Percentiles rank a stretch among this genome's conserved stretches.
phyloP scores from a whole-genome alignment of 306 rosid genomes.

The Nissolia schottii region DNA sequence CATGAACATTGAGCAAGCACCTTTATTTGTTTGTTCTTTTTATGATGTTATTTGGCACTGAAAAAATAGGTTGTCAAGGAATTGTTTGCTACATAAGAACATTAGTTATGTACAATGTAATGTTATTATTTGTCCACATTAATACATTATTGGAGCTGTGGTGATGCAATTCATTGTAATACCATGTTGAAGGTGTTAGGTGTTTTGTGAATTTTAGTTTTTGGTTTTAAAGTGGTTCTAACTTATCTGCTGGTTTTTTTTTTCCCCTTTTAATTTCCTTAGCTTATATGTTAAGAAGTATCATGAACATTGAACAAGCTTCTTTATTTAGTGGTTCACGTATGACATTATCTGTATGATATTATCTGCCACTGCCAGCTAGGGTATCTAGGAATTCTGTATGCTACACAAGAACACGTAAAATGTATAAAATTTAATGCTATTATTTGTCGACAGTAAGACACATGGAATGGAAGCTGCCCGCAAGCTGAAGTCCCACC shows the following conservation, averaged over 20 bases:
- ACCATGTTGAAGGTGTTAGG: background rate
- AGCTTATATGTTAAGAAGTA: background rate
- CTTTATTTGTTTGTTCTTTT: background rate
- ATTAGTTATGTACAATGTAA: background rate
- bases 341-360: background rate
- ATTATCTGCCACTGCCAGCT: background rate
- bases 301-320: background rate
- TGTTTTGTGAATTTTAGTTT: background rate
- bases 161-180: background rate
- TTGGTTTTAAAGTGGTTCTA: background rate
- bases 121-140: slow-evolving; percentile 17
- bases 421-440: background rate
- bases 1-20: background rate
- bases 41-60: background rate
- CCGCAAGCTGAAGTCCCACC: slow-evolving; percentile 77
- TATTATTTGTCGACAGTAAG: slow-evolving; percentile 38
- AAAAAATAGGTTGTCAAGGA: background rate
- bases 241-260: background rate
- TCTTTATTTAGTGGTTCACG: background rate
- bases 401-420: background rate
- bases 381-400: background rate
- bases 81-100: background rate
- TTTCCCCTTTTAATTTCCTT: no score
- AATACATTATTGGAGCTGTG: background rate
- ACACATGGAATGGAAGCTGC: slow-evolving; percentile 86